phyloP scores from a whole-genome alignment of 1,284 basidiomycete species.

The Ustilago curta region DNA sequence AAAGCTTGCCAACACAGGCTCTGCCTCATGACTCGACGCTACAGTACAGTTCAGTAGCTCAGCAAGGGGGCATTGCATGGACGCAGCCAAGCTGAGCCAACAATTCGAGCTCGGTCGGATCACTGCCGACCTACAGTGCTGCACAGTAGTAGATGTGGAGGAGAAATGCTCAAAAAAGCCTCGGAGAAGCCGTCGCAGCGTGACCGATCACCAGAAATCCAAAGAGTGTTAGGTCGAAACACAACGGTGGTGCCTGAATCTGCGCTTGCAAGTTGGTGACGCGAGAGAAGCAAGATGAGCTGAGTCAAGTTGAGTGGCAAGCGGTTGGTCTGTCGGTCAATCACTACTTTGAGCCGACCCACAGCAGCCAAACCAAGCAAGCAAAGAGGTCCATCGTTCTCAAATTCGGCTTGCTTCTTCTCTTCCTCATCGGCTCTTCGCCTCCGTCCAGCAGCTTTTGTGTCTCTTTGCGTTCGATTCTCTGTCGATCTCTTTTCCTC shows the following conservation, averaged over 20 bases:
- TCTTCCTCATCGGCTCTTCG: slow-evolving; percentile 39
- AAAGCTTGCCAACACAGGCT: no score
- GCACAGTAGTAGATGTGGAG: slow-evolving; percentile 21
- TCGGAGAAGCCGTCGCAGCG: slow-evolving; percentile 5
- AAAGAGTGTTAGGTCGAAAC: not conserved
- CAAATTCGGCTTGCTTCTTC: not conserved
- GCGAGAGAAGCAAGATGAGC: no score
- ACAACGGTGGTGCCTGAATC: not conserved
- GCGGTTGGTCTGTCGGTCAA: not conserved
- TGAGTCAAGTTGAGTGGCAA: not conserved
- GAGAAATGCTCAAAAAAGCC: slow-evolving; percentile 1
- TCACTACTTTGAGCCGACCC: not conserved
- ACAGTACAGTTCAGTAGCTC: no score
- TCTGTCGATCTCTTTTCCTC: slow-evolving; percentile 12
- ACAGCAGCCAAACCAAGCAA: not conserved
- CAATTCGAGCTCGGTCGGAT: not conserved
- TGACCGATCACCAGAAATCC: slow-evolving; percentile 15
- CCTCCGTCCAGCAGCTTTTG: slow-evolving; percentile 45
- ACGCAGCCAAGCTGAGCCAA: no score
- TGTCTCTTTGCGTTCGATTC: slow-evolving; percentile 15
- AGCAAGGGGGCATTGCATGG: no score
- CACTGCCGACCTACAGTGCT: not conserved
- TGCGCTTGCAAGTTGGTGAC: not conserved
- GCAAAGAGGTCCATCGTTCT: not conserved
- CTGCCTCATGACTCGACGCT: not conserved